Evolutionary conservation across 1,139 yeast genomes (phyloP).

Genomic region (Wickerhamomyces sp.): DNA sequence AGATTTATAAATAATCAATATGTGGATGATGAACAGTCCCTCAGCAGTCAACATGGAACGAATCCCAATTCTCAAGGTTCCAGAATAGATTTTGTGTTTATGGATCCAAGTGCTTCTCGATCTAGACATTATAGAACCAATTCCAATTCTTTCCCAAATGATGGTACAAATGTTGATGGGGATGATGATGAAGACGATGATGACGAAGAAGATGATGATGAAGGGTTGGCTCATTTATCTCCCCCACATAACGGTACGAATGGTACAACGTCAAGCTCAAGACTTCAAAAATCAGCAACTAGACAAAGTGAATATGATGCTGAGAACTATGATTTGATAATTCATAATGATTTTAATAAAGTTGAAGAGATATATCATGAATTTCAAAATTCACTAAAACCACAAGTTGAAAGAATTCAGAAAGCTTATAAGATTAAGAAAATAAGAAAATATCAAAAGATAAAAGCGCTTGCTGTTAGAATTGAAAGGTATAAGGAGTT

Average conservation of each 20-base stretch:
- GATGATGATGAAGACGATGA: conserved; percentile 11
- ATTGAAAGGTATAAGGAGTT: conserved; percentile 22
- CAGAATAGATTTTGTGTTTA: conserved; percentile 23
- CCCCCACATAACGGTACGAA: conserved; percentile 10
- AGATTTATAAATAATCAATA: conserved; percentile 25
- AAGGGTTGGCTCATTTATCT: conserved; percentile 15
- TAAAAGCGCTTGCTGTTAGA: conserved; percentile 25
- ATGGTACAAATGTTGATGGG: conserved; percentile 14
- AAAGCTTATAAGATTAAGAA: conserved; percentile 25
- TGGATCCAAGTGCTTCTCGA: conserved; percentile 23
- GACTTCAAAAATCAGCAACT: conserved; percentile 19
- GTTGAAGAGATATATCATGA: conserved; percentile 24
- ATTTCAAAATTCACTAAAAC: conserved; percentile 22
- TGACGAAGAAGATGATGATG: conserved; percentile 11
- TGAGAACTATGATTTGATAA: conserved; percentile 23
- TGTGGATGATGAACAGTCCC: conserved; percentile 22
- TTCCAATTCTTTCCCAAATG: conserved; percentile 6
- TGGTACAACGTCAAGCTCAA: conserved; percentile 8
- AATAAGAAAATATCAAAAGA: conserved; percentile 25
- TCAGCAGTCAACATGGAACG: conserved; percentile 10
- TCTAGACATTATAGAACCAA: conserved; percentile 20
- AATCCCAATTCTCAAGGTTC: conserved; percentile 10
- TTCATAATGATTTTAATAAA: conserved; percentile 24
- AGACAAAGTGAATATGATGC: conserved; percentile 23
- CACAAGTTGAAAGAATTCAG: conserved; percentile 24